These are phyloP conservation scores for Cantharellus anzutake DNA, from an alignment of 768 basidiomycete species.

Conservation along the genomic window DNA sequence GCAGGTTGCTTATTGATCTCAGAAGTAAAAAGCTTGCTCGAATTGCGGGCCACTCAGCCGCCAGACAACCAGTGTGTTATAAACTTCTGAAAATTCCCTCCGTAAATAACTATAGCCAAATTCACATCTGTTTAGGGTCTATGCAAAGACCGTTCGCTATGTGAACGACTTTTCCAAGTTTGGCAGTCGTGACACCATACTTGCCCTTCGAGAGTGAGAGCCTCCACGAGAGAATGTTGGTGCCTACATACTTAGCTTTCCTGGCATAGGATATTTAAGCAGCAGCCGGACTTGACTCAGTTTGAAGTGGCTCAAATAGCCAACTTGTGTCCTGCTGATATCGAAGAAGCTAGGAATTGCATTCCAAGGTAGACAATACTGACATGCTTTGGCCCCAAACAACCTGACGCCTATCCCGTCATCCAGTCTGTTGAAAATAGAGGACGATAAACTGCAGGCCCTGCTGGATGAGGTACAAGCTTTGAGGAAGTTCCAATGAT, in stretches of 20 bases:
- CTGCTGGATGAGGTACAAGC: slow-evolving; percentile 78
- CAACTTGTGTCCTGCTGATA: slow-evolving; percentile 70
- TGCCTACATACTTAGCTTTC: not conserved
- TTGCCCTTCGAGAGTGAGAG: slow-evolving; percentile 74
- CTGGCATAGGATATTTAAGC: slow-evolving; percentile 42
- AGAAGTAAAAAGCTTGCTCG: slow-evolving; percentile 78
- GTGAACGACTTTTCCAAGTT: slow-evolving; percentile 85
- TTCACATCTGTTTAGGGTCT: slow-evolving; percentile 37
- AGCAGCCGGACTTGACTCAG: slow-evolving; percentile 64
- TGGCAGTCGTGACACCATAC: slow-evolving; percentile 64
- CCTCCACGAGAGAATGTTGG: not conserved
- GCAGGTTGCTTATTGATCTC: slow-evolving; percentile 81
- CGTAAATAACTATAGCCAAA: not conserved
- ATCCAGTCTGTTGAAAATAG: slow-evolving; percentile 61
- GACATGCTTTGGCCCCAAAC: not conserved
- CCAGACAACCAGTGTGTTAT: slow-evolving; percentile 63
- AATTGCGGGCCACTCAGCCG: slow-evolving; percentile 49
- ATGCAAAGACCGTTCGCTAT: slow-evolving; percentile 84
- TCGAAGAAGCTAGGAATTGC: slow-evolving; percentile 84
- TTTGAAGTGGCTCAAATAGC: slow-evolving; percentile 90
- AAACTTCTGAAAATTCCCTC: not conserved
- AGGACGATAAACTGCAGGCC: slow-evolving; percentile 68
- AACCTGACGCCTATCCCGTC: not conserved
- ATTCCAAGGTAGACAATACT: slow-evolving; percentile 47
- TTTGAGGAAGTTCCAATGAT: slow-evolving; percentile 64